These are phyloP conservation scores for Xylaria sp. DNA, from an alignment of 2,329 filamentous ascomycete genomes.

Conservation along the genomic window DNA sequence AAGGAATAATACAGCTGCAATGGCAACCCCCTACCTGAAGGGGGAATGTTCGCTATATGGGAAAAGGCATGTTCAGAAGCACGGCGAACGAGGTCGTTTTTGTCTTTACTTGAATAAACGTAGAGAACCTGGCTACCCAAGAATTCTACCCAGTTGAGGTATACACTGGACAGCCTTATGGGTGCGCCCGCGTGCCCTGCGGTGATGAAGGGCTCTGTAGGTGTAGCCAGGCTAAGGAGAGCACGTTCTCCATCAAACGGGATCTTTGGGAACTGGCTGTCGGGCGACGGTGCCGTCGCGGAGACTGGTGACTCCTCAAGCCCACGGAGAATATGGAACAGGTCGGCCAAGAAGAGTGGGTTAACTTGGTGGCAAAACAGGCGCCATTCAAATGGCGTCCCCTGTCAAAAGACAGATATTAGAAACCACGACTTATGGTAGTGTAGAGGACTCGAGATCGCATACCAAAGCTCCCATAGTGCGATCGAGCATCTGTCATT, in stretches of 20 bases:
- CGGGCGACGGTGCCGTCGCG: background rate
- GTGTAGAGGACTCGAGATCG: background rate
- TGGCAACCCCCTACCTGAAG: background rate
- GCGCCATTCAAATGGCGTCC: slow-evolving; percentile 4
- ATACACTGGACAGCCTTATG: slow-evolving; percentile 1
- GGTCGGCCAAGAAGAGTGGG: background rate
- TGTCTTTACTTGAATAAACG: slow-evolving; percentile 8
- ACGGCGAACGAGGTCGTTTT: background rate
- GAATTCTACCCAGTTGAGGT: slow-evolving; percentile 9
- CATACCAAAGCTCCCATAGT: background rate
- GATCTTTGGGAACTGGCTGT: background rate
- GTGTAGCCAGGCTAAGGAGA: slow-evolving; percentile 15
- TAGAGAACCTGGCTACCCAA: slow-evolving; percentile 10
- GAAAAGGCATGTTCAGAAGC: slow-evolving; percentile 15
- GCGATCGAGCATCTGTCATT: slow-evolving; percentile 8
- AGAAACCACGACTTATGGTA: background rate
- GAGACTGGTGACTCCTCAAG: background rate
- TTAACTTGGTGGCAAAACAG: background rate
- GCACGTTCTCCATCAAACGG: slow-evolving; percentile 15
- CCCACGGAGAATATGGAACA: background rate
- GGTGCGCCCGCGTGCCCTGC: background rate
- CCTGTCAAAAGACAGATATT: background rate
- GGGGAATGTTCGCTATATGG: background rate
- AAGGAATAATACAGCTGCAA: slow-evolving; percentile 17
- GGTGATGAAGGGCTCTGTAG: slow-evolving; percentile 19